phyloP scores from a whole-genome alignment of 2,329 filamentous ascomycete genomes.

The Coniochaeta prunicola region DNA sequence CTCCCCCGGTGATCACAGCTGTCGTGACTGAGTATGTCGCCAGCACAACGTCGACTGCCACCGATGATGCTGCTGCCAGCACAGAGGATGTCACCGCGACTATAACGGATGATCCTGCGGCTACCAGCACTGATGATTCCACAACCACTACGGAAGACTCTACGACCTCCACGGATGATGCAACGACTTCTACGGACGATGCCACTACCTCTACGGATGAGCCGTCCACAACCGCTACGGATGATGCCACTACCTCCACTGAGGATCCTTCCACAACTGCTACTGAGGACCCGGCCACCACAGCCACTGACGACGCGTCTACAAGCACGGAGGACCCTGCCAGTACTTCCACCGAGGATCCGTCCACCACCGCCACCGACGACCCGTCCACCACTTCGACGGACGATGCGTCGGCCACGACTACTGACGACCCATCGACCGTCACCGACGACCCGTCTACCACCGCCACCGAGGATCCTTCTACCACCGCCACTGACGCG shows the following conservation, averaged over 20 bases:
- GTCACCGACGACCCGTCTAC: neutral
- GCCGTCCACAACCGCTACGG: neutral
- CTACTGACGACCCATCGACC: neutral
- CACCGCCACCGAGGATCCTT: neutral
- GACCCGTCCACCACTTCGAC: neutral
- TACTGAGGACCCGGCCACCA: neutral
- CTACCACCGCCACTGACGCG: neutral
- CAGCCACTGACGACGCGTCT: neutral
- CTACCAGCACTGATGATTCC: neutral
- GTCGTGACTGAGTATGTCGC: conserved; percentile 1
- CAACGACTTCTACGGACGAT: neutral
- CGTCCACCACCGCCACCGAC: neutral
- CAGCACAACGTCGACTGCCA: neutral
- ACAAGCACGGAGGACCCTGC: neutral
- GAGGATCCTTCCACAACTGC: neutral
- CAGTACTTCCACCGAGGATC: neutral
- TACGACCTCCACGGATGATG: neutral
- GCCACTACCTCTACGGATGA: neutral
- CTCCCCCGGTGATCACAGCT: neutral
- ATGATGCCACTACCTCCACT: neutral
- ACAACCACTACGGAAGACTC: neutral
- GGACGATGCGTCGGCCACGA: neutral
- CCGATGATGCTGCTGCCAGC: neutral
- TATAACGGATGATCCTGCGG: neutral
- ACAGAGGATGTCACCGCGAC: neutral